Base-by-base conservation (phyloP, 306 rosid species). In the Prunus salicina region DNA sequence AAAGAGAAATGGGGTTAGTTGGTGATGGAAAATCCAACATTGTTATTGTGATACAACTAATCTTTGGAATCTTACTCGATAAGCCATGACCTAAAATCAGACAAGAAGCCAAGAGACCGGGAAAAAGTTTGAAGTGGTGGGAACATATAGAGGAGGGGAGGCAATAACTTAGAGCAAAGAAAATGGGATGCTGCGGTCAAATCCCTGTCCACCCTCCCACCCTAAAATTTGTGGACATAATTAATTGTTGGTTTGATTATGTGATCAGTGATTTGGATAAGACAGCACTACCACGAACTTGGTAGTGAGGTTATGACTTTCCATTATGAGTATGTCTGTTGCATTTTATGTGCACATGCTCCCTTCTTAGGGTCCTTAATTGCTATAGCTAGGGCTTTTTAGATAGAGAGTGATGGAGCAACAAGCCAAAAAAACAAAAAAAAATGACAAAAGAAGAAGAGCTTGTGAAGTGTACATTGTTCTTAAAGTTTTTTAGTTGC, bases 231-330 rank as follows among this genome's bases (percentile, higher is more conserved):
- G 64, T 22, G 20, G 3, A 12, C 49, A 61, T 8, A 38, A 67
- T 52, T 56, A 2, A 53, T 53, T 53, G 60, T 53, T 19, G 12
- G 24, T 7, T 53, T 18, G 8, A 19, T 53, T 53, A 18, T 53
- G 24, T 12, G 6, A 13, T 49, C 20, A 8, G 13, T 25, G 28
- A 8, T 55, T 49, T 49, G 67, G 79, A 71, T 66, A 74, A 61
- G 86, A 85, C 84, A 69, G 43, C 79, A 68, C 82, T 67, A 34
- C 12, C 80, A 74, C 52, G 49, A 63, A 41, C 65, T 75, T 50
- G 67, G 64, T 11, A 24, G 61, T 52, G 65, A 65, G 76, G 49
- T 74, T 53, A 20, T 57, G 75, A 41, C 66, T 52, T 46, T 73
- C 67, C 6, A 57, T 41, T n/a, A 27, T 58, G 27, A 49, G 46